phyloP scores from a whole-genome alignment of 1,284 basidiomycete species.

The Cutaneotrichosporon cavernicola region DNA sequence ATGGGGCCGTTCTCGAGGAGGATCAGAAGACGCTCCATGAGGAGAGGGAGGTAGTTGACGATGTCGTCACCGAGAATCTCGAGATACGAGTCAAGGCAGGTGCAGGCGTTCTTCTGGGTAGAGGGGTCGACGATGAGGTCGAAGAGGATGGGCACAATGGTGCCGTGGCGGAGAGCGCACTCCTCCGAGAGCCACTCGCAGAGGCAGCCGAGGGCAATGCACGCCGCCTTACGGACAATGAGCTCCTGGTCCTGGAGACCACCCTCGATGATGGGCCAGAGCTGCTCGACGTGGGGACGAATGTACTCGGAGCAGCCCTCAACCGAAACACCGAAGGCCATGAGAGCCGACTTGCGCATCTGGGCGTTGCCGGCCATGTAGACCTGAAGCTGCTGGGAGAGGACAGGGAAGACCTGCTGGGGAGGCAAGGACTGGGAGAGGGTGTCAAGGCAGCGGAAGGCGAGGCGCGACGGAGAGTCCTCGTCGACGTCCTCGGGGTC shows the following conservation, averaged over 20 bases:
- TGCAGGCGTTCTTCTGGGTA: constrained; percentile 90
- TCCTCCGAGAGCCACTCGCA: constrained; percentile 98
- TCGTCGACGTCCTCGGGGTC: constrained; percentile 76
- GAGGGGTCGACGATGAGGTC: constrained; percentile 80
- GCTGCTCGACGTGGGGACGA: constrained; percentile 83
- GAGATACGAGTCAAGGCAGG: constrained; percentile 92
- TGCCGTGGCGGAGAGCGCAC: constrained; percentile 76
- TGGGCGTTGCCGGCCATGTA: constrained; percentile 80
- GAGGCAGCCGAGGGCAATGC: constrained; percentile 90
- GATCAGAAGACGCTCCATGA: constrained; percentile 91
- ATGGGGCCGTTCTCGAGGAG: constrained; percentile 84
- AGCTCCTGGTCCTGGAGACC: constrained; percentile 82
- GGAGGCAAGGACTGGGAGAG: constrained; percentile 93
- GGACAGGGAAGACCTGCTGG: constrained; percentile 91
- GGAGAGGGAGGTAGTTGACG: constrained; percentile 84
- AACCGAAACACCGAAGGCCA: constrained; percentile 91
- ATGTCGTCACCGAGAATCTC: constrained; percentile 88
- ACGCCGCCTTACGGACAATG: constrained; percentile 88
- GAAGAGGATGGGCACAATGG: constrained; percentile 87
- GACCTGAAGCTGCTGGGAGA: constrained; percentile 74
- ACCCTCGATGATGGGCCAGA: constrained; percentile 93
- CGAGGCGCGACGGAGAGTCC: constrained; percentile 87
- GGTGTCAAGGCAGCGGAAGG: constrained; percentile 91
- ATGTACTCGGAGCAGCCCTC: constrained; percentile 99
- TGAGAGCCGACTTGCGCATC: constrained; percentile 87